Percentiles rank a stretch among this genome's conserved stretches.
Conservation (phyloP, 2,329 filamentous ascomycete species). For the Lachnellula suecica region DNA sequence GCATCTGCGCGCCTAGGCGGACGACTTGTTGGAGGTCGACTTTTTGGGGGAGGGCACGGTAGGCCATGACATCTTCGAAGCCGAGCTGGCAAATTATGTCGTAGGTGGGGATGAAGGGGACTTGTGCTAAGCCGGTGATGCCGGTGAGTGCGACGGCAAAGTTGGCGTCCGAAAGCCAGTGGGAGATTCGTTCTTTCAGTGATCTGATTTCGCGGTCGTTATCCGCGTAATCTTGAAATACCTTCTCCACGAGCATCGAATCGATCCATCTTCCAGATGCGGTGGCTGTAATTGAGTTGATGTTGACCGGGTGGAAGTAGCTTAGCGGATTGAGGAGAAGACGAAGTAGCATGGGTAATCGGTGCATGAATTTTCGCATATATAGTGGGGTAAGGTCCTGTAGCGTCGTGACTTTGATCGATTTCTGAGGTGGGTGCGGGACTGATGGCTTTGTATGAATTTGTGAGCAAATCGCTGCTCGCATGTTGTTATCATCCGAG, state of each 20-base stretch:
- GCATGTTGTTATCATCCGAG: constrained; percentile 42
- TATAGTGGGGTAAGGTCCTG: constrained; percentile 41
- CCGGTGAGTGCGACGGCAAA: constrained; percentile 48
- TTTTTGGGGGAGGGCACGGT: constrained; percentile 43
- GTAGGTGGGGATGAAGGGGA: constrained; percentile 47
- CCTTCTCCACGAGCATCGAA: constrained; percentile 42
- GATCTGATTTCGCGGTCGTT: constrained; percentile 43
- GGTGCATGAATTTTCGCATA: constrained; percentile 44
- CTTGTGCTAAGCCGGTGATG: constrained; percentile 44
- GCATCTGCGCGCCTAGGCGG: constrained; percentile 49
- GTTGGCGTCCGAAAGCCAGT: constrained; percentile 51
- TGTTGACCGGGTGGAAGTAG: constrained; percentile 51
- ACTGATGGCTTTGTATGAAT: constrained; percentile 48
- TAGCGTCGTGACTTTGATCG: constrained; percentile 48
- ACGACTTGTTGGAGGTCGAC: constrained; percentile 47
- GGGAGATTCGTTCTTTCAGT: constrained; percentile 44
- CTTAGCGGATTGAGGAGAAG: constrained; percentile 46
- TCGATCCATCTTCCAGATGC: constrained; percentile 51
- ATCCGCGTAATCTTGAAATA: constrained; percentile 48
- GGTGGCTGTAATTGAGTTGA: constrained; percentile 48
- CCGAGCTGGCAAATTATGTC: constrained; percentile 46
- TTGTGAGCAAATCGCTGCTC: constrained; percentile 48
- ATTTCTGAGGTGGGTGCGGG: constrained; percentile 47
- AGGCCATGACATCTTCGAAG: constrained; percentile 48
- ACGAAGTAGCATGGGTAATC: constrained; percentile 48